Conservation (phyloP, 2,329 filamentous ascomycete species). For the Aspergillus latus region DNA sequence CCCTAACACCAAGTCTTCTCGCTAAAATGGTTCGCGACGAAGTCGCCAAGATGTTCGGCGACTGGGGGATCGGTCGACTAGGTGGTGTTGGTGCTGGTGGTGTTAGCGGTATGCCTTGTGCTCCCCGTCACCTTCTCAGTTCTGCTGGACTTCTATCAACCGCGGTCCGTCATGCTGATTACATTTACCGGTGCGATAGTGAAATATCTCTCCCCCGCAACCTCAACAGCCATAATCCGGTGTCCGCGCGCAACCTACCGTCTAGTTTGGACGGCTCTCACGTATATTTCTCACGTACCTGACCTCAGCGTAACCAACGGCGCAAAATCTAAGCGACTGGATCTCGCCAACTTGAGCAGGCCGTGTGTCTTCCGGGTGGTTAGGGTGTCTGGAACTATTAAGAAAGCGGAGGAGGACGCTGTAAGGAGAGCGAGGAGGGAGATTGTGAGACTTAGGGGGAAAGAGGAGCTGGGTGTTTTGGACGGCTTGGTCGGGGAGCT, state of each 20-base stretch:
- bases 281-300: slow-evolving; percentile 72
- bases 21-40: slow-evolving; percentile 68
- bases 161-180: not conserved
- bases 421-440: slow-evolving; percentile 72
- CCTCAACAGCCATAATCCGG: slow-evolving; percentile 87
- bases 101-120: slow-evolving; percentile 58
- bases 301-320: slow-evolving; percentile 45
- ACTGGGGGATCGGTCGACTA: slow-evolving; percentile 67
- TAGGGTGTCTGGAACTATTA: slow-evolving; percentile 87
- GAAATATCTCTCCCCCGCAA: slow-evolving; percentile 90
- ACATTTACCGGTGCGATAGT: slow-evolving; percentile 53
- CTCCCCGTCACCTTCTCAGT: not conserved
- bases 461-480: slow-evolving; percentile 46
- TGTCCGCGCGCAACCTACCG: slow-evolving; percentile 80
- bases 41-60: slow-evolving; percentile 75
- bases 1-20: slow-evolving; percentile 65
- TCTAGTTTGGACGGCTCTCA: slow-evolving; percentile 85
- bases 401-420: slow-evolving; percentile 86
- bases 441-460: slow-evolving; percentile 65
- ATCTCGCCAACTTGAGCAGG: slow-evolving; percentile 22
- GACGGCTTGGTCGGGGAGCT: slow-evolving; percentile 40
- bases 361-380: slow-evolving; percentile 81
- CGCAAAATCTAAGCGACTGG: slow-evolving; percentile 19
- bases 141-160: not conserved
- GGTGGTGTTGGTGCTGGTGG: slow-evolving; percentile 67